phyloP scores from a whole-genome alignment of 2,329 filamentous ascomycete genomes.

The Sporothrix brunneoviolacea region DNA sequence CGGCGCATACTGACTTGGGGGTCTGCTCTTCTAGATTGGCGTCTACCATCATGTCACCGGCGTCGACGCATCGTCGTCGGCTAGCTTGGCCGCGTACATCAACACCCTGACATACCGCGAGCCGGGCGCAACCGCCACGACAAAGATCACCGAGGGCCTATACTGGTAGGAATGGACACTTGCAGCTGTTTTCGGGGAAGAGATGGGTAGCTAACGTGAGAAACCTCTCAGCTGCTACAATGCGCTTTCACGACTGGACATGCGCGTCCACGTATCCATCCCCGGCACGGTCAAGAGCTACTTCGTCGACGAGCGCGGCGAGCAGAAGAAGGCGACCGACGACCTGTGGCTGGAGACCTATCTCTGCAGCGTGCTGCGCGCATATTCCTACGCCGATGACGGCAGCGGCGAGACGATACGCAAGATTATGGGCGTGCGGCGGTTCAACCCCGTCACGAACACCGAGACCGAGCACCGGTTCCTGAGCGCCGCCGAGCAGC shows the following conservation, averaged over 20 bases:
- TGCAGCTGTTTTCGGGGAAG: not conserved
- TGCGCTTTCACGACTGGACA: constrained; percentile 95
- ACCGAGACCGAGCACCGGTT: constrained; percentile 98
- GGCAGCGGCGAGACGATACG: constrained; percentile 90
- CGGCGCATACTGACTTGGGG: not conserved
- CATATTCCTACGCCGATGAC: constrained; percentile 95
- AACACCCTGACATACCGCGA: constrained; percentile 93
- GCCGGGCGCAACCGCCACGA: constrained; percentile 63
- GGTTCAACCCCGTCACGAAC: constrained; percentile 96
- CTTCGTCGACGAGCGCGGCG: constrained; percentile 92
- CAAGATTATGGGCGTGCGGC: constrained; percentile 92
- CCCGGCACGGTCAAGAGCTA: constrained; percentile 95
- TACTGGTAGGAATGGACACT: constrained; percentile 63
- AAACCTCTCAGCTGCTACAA: constrained; percentile 69
- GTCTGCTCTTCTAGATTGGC: constrained; percentile 55
- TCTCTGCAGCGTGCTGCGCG: constrained; percentile 85
- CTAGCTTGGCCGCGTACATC: constrained; percentile 94
- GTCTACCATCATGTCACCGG: constrained; percentile 98
- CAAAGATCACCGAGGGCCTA: constrained; percentile 87
- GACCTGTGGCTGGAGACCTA: constrained; percentile 97
- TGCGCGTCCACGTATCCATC: constrained; percentile 97
- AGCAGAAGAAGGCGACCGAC: constrained; percentile 88
- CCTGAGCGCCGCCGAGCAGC: constrained; percentile 82
- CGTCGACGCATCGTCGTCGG: constrained; percentile 93
- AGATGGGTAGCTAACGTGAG: not conserved